A percentile compares a stretch with the other conserved stretches of the same genome.
Evolutionary conservation across 768 basidiomycete genomes (phyloP).

Genomic region (Mycena maculata): DNA sequence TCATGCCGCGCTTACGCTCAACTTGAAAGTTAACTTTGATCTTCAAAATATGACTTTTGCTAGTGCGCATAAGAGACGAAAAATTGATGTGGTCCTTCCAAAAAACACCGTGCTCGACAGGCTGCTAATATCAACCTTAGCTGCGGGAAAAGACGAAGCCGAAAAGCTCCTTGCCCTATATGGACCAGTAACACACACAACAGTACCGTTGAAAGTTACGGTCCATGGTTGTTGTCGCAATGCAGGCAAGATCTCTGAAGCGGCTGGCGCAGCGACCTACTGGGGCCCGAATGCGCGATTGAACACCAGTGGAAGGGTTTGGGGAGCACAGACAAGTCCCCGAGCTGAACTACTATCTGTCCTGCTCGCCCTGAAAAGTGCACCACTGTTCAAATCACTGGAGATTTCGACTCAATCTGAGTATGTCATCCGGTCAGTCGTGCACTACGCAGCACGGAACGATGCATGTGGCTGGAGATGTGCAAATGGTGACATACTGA

Average conservation of each 20-base stretch:
- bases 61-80: background rate
- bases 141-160: background rate
- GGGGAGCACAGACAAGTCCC: background rate
- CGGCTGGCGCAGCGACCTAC: background rate
- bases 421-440: background rate
- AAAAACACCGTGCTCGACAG: slow-evolving; percentile 9
- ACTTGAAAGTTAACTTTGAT: background rate
- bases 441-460: background rate
- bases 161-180: background rate
- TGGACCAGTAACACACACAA: too few species aligned
- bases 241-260: background rate
- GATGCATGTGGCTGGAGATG: slow-evolving; percentile 6
- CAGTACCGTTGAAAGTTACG: background rate
- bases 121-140: slow-evolving; percentile 1
- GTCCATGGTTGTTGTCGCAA: slow-evolving; percentile 13
- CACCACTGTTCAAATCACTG: background rate
- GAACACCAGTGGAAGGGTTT: background rate
- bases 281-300: background rate
- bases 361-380: background rate
- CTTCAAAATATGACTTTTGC: background rate
- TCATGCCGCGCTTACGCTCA: background rate
- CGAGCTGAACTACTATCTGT: slow-evolving; percentile 9
- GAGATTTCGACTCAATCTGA: background rate
- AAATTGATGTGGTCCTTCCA: background rate
- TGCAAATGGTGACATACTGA: background rate